A percentile compares a stretch with the other conserved stretches of the same genome.
Conservation (phyloP, 2,329 filamentous ascomycete genomes). For the Blastomyces emzantsi region DNA sequence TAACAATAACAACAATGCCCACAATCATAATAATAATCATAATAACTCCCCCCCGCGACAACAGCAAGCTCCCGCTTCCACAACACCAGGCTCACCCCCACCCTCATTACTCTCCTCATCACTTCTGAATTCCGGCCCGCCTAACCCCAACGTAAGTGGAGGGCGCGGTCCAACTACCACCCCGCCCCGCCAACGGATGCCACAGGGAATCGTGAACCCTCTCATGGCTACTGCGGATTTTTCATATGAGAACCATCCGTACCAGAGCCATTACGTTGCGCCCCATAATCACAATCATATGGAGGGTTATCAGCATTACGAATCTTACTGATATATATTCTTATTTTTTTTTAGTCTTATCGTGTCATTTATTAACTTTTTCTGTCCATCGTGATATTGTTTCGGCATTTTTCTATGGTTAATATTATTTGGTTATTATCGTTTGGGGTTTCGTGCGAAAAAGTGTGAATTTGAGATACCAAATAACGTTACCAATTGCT, state of each 20-base stretch:
- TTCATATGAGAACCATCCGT: conserved; percentile 67
- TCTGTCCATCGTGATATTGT: background rate
- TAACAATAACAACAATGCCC: background rate
- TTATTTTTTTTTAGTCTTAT: conserved; percentile 1
- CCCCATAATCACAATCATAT: conserved; percentile 44
- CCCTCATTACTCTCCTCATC: conserved; percentile 12
- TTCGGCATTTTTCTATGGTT: background rate
- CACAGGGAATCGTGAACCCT: conserved; percentile 55
- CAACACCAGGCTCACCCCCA: conserved; percentile 8
- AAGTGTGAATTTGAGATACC: conserved; percentile 2
- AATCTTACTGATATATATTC: conserved; percentile 14
- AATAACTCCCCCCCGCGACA: conserved; percentile 27
- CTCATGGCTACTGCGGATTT: conserved; percentile 65
- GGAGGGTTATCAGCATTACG: conserved; percentile 20
- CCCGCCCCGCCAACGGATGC: conserved; percentile 27
- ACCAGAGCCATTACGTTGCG: conserved; percentile 70
- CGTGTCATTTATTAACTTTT: too few relatives aligned
- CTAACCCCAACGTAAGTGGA: conserved; percentile 19
- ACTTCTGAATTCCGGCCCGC: conserved; percentile 18
- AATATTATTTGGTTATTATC: background rate
- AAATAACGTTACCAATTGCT: background rate
- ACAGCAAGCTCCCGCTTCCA: conserved; percentile 14
- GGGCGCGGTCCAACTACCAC: conserved; percentile 18
- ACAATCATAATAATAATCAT: conserved; percentile 20
- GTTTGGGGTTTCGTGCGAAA: background rate